Evolutionary conservation across 768 basidiomycete species (phyloP), one percentile per base, ranked within the genome.

Genomic region (Chalciporus chontae): DNA sequence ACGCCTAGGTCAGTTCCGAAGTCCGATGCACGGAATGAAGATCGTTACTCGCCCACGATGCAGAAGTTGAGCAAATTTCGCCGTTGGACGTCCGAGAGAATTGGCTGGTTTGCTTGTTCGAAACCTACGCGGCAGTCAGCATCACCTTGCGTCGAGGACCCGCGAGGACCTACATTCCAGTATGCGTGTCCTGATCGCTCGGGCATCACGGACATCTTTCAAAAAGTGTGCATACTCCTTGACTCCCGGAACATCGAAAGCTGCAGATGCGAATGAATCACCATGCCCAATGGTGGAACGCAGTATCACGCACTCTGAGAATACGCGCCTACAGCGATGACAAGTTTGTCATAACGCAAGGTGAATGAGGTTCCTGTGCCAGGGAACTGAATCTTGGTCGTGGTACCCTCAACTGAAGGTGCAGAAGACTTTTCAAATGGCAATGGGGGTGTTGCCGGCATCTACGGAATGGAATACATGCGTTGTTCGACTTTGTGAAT

Each of bases 321-420:
- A 68, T 93, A 93, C 40, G 87, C 86, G 3, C 92, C 92, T 1
- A 90, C 90, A 7, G 88, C 83, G 42, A 94, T 81, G 47, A 94
- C 80, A 11, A 94, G 76, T 63, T 87, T 90, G 67, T 94, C 90
- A 60, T 87, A 93, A 17, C 69, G 66, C 39, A 92, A 43, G 8
- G 75, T 72, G 64, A 88, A 91, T 8, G 74, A 67, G 24, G 71
- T 64, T 7, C 63, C 61, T 1, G 55, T 55, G 0, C 52, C 62
- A 4, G 58, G 61, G 44, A 54, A 55, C 42, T 51, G 59, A 36
- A 48, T 40, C 27, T 57, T 53, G 4, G 58, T 40, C 19, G 64
- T 52, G 36, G 61, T 56, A 11, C 40, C 37, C 8, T 58, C 60
- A 18, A 45, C 52, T 40, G 40, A 41, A 13, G 32, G 54, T 10